These are phyloP conservation scores for Phialophora macrospora DNA, from an alignment of 2,329 filamentous ascomycete species.

Conservation along the genomic window DNA sequence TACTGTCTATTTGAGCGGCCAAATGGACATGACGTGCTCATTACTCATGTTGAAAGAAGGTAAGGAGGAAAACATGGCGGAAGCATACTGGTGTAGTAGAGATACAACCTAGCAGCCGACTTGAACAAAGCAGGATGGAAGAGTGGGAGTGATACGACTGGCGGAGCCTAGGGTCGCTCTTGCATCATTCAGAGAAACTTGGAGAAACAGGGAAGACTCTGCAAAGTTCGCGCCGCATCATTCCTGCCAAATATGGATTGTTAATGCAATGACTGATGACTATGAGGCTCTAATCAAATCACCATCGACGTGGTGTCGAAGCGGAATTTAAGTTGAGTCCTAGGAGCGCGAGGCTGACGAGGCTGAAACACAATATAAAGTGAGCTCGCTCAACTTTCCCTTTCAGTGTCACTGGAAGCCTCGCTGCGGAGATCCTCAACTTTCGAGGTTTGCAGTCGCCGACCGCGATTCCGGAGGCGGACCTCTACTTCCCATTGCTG, in stretches of 20 bases:
- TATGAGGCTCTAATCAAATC: not conserved
- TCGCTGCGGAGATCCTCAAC: slow-evolving; percentile 9
- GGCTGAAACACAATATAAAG: not conserved
- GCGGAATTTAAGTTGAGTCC: not conserved
- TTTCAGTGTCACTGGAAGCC: not conserved
- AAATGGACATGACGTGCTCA: slow-evolving; percentile 26
- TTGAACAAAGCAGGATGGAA: not conserved
- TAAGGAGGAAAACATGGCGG: slow-evolving; percentile 7
- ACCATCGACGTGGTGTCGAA: not conserved
- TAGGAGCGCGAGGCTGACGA: not conserved
- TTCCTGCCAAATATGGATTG: not conserved
- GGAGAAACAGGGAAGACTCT: not conserved
- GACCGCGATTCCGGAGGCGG: not conserved
- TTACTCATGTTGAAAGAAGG: slow-evolving; percentile 30
- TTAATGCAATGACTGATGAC: not conserved
- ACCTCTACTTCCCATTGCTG: not conserved
- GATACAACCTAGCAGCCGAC: not conserved
- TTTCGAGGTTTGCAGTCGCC: slow-evolving; percentile 1
- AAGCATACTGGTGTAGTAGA: not conserved
- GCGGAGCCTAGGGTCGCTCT: not conserved
- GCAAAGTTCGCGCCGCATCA: not conserved
- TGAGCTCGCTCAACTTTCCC: slow-evolving; percentile 28
- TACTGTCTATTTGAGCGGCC: slow-evolving; percentile 24
- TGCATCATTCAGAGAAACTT: not conserved
- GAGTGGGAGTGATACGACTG: not conserved